Evolutionary conservation across 495 filamentous ascomycete species (phyloP), one percentile per base, ranked within the genome.

Genomic region (Glonium stellatum): DNA sequence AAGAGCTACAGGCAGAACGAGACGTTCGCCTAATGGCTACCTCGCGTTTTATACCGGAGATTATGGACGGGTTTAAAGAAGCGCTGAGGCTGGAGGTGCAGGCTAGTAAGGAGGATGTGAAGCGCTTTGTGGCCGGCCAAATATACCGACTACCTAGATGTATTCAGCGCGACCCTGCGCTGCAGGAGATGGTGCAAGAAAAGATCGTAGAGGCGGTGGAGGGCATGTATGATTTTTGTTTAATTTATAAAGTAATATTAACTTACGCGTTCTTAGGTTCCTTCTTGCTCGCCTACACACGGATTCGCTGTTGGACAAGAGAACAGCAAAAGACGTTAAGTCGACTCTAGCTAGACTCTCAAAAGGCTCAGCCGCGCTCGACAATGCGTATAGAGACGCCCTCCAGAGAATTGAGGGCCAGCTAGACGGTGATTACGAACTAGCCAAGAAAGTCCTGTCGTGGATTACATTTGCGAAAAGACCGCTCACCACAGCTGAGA

Each of bases 261-360:
- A 18, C 34, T 46, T 25, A 57, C 55, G 21, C 12, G 21, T 15
- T 6, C 49, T 5, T 1, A 78, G 80, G 78, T 84, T 85, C 59
- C 73, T 84, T 0, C 72, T 85, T 22, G 79, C 80, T n/a, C 69
- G 66, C 15, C 70, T 85, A 0, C 70, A 80, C 61, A 58, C 81
- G 12, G 72, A 78, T 18, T 75, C 75, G 4, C 66, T 85, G 13
- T 50, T 65, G 0, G 70, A 65, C 0, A 77, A 77, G 53, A 57
- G 18, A 2, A 72, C 68, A 5, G 60, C 57, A 1, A 64, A 62
- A 41, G 71, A 69, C 18, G 59, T 78, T n/a, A 69, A 37, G 55
- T 60, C 27, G 41, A 65, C 77, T 1, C 53, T 83, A 6, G 46
- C 69, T 53, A 67, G 61, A 1, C 63, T 80, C 0, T 60, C 72